Percentiles rank a stretch among this genome's conserved stretches.
phyloP scores from a whole-genome alignment of 2,329 filamentous ascomycete genomes.

The Cordyceps fumosorosea region DNA sequence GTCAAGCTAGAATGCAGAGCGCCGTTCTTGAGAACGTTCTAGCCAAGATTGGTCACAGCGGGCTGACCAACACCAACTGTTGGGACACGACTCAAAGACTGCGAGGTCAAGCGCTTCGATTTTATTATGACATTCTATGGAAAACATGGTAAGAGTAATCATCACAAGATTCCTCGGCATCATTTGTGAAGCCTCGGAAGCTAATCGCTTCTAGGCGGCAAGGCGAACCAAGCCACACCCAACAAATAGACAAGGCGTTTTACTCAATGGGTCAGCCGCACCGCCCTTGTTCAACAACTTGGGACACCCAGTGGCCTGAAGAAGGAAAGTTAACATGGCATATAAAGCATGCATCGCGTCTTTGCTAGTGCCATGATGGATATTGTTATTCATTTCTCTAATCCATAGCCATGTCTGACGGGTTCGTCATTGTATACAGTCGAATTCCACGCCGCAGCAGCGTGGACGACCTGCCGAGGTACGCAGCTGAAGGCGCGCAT shows the following conservation, averaged over 20 bases:
- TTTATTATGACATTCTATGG: not conserved
- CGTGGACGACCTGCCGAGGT: not conserved
- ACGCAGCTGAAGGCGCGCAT: not conserved
- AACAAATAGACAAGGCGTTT: not conserved
- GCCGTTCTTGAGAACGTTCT: not conserved
- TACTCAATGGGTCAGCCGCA: not conserved
- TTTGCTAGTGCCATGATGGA: no score
- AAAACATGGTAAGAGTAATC: not conserved
- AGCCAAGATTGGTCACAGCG: not conserved
- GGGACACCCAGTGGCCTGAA: not conserved
- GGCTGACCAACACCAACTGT: not conserved
- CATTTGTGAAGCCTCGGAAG: not conserved
- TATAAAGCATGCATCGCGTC: not conserved
- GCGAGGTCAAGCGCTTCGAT: not conserved
- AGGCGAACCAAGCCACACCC: slow-evolving; percentile 3
- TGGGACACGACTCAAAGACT: not conserved
- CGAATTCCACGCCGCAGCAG: not conserved
- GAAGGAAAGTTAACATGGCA: not conserved
- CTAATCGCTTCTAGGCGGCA: not conserved
- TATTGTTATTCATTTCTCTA: not conserved
- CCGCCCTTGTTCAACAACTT: not conserved
- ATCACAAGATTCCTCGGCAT: slow-evolving; percentile 1
- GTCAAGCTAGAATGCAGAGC: not conserved
- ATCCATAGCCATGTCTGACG: not conserved
- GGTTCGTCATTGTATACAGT: not conserved